Evolutionary conservation across 1,139 yeast species (phyloP), one percentile per base, ranked within the genome.

Genomic region (Eremothecium gossypii): DNA sequence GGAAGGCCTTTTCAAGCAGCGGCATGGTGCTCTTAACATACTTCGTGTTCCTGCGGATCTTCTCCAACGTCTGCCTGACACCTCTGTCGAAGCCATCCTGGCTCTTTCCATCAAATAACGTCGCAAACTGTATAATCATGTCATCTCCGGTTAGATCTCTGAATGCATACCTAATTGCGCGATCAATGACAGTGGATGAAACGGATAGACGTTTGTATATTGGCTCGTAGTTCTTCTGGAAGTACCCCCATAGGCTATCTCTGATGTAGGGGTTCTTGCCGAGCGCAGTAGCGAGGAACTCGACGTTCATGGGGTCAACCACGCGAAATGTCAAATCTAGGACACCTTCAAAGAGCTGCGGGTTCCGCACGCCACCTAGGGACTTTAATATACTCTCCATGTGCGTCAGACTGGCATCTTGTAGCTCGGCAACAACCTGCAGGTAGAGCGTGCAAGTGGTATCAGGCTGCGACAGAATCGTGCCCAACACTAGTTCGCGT

Each of bases 361-460:
- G 68, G 42, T 69, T 67, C 3, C 68, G 60, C n/a, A 76, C 71
- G 7, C 70, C 61, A 4, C 91, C 91, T 41, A 83, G 63, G 0
- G 89, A 76, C 13, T 61, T 58, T 30, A 83, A 65, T 0, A 84
- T 82, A 41, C 76, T 67, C 60, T 83, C 94, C 45, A 80, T 68
- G 5, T 83, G 74, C 58, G 81, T 89, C 45, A 81, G 71, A 2
- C 84, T 61, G 7, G 91, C 84, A n/a, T 64, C 54, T 7, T 65
- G 59, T 32, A 77, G 74, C 54, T 80, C 78, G 12, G 65, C 56
- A 45, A 73, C 58, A 23, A 82, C 69, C 2, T 63, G 53, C 2
- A 73, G 70, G 50, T 74, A 77, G 30, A 73, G 73, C 7, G 59
- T 68, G 20, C 65, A 66, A 9, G 69, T 58, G n/a, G 71, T 59